Evolutionary conservation across 768 basidiomycete genomes (phyloP).

Genomic region (Boletus huronensis): DNA sequence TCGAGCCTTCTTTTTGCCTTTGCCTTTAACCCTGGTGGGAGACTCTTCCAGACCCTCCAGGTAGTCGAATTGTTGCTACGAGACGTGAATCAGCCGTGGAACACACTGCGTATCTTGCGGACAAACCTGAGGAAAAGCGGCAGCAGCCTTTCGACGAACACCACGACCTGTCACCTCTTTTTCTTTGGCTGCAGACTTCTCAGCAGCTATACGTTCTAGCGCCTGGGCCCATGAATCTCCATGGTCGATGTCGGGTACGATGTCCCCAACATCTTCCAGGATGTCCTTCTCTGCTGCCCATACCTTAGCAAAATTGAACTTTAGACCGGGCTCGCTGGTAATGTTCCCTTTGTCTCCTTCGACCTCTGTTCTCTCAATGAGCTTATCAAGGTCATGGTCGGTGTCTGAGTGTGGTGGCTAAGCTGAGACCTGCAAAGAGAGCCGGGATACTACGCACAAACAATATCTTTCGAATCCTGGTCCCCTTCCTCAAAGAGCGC

Average conservation of each 20-base stretch:
- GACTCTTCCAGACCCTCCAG: slow-evolving; percentile 35
- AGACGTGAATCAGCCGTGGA: slow-evolving; percentile 1
- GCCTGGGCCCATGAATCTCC: slow-evolving; percentile 82
- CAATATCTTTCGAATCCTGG: slow-evolving; percentile 57
- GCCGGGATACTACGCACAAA: slow-evolving; percentile 44
- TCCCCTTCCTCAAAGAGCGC: slow-evolving; percentile 72
- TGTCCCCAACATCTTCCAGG: slow-evolving; percentile 65
- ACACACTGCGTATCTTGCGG: not conserved
- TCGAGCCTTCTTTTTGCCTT: slow-evolving; percentile 34
- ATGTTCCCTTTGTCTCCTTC: slow-evolving; percentile 57
- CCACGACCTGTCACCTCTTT: slow-evolving; percentile 67
- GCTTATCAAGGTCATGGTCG: slow-evolving; percentile 76
- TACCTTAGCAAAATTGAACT: slow-evolving; percentile 87
- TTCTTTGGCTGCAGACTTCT: slow-evolving; percentile 41
- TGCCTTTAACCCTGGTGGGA: slow-evolving; percentile 36
- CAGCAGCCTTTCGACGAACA: slow-evolving; percentile 65
- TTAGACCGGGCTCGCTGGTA: slow-evolving; percentile 48
- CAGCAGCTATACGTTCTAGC: slow-evolving; percentile 46
- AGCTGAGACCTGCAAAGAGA: not conserved
- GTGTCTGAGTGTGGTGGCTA: slow-evolving; percentile 46
- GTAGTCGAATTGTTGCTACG: slow-evolving; percentile 32
- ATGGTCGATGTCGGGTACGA: slow-evolving; percentile 43
- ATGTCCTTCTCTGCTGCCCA: slow-evolving; percentile 80
- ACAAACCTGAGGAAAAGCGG: slow-evolving; percentile 40
- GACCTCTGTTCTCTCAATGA: slow-evolving; percentile 82